Base-by-base conservation (phyloP, 805 yeast genomes). In the Yarrowia divulgata region DNA sequence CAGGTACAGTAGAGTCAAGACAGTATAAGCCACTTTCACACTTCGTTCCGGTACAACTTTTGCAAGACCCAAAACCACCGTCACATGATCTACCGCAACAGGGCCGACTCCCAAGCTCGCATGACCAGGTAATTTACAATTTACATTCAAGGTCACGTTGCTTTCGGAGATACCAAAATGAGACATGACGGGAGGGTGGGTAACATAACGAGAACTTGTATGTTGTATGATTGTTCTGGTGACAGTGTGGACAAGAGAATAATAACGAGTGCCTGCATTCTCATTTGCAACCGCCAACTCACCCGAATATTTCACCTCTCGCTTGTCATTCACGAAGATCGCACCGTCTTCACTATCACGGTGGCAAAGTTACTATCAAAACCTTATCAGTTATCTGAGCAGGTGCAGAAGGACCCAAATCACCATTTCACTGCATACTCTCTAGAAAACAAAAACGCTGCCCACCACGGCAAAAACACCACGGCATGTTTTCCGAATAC, bases 401-500 rank as follows among this genome's bases (percentile, higher is more conserved):
- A 68, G 49, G 68, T 54, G 32, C 58, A 52, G 39, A 14, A 16
- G 5, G 35, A 14, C n/a, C 14, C 23, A 39, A 29, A 23, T 19
- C 46, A 40, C 48, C 29, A 23, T 23, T 23, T 23, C 29, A 23
- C 29, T 23, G 29, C 29, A 23, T 23, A 23, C 29, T 23, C 29
- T 23, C 29, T 23, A 23, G 29, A 23, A 23, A 23, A 23, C 29
- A 23, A 23, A 23, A 23, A 2, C 48, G 8, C 48, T 19, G n/a
- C 55, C 23, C 55, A 37, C 18, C 45, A 57, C 48, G 37, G 48
- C 19, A 39, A 34, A 23, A 49, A 8, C 18, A 57, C 60, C 29
- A 49, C 35, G 40, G 37, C 69, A 74, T 74, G 76, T 73, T 74
- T 69, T 74, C 76, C 40, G 74, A 73, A 66, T 74, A 79, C 72